Conservation (phyloP, 2,329 filamentous ascomycete genomes). For the Chrysoporthe puriensis region DNA sequence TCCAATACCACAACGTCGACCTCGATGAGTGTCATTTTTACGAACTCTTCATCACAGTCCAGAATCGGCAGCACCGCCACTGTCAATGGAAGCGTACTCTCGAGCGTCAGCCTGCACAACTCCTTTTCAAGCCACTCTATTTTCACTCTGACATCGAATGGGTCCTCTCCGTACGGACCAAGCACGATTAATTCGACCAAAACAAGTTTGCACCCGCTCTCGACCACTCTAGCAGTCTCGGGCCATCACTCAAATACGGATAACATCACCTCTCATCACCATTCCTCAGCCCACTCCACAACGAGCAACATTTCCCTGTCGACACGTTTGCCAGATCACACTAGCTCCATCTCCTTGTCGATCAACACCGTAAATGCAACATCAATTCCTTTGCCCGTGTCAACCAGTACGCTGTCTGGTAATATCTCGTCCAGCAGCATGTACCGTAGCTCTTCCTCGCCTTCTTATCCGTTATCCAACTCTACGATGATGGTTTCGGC, state of each 20-base stretch:
- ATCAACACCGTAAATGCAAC: not conserved
- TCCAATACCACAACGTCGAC: not conserved
- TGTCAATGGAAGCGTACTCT: not conserved
- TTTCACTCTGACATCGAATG: not conserved
- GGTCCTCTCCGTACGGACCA: not conserved
- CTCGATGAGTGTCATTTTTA: not conserved
- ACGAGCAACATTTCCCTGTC: not conserved
- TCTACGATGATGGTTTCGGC: not conserved
- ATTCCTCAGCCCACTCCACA: not conserved
- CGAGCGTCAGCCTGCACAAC: slow-evolving; percentile 12
- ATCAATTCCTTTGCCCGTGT: not conserved
- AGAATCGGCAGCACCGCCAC: not conserved
- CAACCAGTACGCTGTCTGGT: not conserved
- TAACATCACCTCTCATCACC: not conserved
- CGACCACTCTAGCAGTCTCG: not conserved
- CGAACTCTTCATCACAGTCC: not conserved
- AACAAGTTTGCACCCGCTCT: not conserved
- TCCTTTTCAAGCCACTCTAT: slow-evolving; percentile 5
- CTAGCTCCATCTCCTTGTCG: not conserved
- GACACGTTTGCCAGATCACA: not conserved
- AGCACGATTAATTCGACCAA: not conserved
- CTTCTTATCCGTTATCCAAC: not conserved
- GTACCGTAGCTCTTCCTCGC: not conserved
- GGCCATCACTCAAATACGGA: not conserved
- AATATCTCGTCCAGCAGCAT: not conserved